These are phyloP conservation scores for Saccharomycopsis sp. DNA, from an alignment of 805 yeast species.

Conservation along the genomic window DNA sequence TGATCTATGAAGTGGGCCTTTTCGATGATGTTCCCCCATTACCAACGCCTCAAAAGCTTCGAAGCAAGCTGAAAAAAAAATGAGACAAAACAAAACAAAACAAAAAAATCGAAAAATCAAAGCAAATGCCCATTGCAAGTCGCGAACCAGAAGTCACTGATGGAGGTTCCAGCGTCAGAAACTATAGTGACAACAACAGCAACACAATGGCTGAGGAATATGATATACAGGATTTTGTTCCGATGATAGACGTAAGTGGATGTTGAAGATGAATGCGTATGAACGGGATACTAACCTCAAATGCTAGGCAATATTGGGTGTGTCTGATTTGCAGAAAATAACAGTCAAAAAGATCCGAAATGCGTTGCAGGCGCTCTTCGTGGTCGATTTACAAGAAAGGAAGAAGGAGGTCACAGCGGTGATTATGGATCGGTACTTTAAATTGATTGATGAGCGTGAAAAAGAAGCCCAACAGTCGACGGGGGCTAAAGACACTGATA, in stretches of 20 bases:
- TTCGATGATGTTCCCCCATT: too few relatives aligned
- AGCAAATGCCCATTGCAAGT: too few relatives aligned
- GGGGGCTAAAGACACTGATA: neutral
- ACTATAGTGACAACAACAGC: neutral
- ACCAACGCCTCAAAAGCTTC: too few relatives aligned
- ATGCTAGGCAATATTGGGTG: constrained; percentile 61
- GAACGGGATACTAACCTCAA: constrained; percentile 10
- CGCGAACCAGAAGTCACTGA: too few relatives aligned
- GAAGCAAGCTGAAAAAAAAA: too few relatives aligned
- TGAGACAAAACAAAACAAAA: neutral
- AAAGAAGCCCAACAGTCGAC: constrained; percentile 22
- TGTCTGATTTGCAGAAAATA: constrained; percentile 60
- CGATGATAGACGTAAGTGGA: constrained; percentile 56
- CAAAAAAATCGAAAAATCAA: too few relatives aligned
- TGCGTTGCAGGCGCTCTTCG: constrained; percentile 67
- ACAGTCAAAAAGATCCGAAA: constrained; percentile 65
- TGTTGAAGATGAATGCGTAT: neutral
- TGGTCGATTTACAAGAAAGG: constrained; percentile 42
- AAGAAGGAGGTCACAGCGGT: constrained; percentile 54
- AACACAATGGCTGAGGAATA: neutral
- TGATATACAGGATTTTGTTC: constrained; percentile 26
- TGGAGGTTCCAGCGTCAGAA: neutral
- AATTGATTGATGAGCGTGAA: constrained; percentile 36
- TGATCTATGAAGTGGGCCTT: too few relatives aligned
- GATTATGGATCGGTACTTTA: constrained; percentile 52